Evolutionary conservation across 2,329 filamentous ascomycete genomes (phyloP).

Genomic region (Clarireedia homoeocarpa): DNA sequence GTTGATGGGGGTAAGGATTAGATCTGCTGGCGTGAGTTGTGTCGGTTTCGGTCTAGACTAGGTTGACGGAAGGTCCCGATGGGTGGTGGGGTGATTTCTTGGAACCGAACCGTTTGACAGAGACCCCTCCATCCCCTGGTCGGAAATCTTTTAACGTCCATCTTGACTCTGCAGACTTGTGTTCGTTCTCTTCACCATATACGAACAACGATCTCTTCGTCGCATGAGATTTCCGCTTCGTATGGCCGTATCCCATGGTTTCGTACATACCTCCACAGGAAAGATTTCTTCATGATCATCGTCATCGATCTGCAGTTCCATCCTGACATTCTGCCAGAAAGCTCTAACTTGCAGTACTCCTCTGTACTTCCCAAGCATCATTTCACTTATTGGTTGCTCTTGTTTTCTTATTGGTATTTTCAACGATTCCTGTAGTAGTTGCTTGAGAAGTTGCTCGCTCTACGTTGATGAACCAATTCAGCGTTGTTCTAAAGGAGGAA

Average conservation of each 20-base stretch:
- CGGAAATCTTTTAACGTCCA: no score
- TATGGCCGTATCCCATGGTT: not conserved
- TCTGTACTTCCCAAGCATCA: slow-evolving; percentile 1
- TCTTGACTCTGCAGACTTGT: no score
- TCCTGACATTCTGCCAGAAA: slow-evolving; percentile 19
- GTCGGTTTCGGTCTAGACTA: slow-evolving; percentile 4
- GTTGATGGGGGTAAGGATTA: slow-evolving; percentile 5
- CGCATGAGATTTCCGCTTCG: not conserved
- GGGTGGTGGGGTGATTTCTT: not conserved
- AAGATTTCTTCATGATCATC: not conserved
- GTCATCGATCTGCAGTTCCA: slow-evolving; percentile 8
- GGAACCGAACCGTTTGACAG: not conserved
- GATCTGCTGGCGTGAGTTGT: not conserved
- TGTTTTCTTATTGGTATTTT: not conserved
- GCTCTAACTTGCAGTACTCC: slow-evolving; percentile 12
- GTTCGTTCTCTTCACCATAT: not conserved
- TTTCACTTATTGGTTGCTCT: not conserved
- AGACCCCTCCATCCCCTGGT: no score
- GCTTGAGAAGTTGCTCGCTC: slow-evolving; percentile 7
- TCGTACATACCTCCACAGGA: not conserved
- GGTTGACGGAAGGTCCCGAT: not conserved
- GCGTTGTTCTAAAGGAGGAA: not conserved
- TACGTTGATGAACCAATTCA: not conserved
- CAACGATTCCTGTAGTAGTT: slow-evolving; percentile 13
- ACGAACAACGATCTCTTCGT: not conserved